Evolutionary conservation across 2,329 filamentous ascomycete species (phyloP).

Genomic region (Trichoderma atrobrunneum): DNA sequence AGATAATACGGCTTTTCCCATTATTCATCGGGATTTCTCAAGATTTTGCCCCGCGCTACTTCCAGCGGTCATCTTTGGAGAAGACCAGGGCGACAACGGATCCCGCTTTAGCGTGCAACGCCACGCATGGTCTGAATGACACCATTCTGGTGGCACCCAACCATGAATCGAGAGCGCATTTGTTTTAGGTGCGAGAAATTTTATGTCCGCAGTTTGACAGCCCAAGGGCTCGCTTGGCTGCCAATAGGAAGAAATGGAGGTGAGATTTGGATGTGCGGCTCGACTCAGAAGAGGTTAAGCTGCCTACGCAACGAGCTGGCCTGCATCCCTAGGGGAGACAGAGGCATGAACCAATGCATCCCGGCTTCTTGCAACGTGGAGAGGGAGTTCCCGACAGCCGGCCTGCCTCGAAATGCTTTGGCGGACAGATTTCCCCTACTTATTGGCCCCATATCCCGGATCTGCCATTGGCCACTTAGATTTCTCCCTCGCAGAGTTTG

Average conservation of each 20-base stretch:
- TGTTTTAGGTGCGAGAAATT: not conserved
- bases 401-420: not conserved
- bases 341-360: constrained; percentile 6
- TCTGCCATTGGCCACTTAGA: constrained; percentile 9
- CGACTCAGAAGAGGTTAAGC: not conserved
- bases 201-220: not conserved
- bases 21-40: not conserved
- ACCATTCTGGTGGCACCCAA: constrained; percentile 19
- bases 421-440: not conserved
- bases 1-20: not conserved
- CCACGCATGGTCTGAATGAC: constrained; percentile 20
- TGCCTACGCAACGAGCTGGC: not conserved
- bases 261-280: not conserved
- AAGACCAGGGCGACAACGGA: not conserved
- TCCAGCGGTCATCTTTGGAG: not conserved
- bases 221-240: not conserved
- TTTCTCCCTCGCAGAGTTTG: not conserved
- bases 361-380: not conserved
- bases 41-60: constrained; percentile 12
- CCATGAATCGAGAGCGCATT: not conserved
- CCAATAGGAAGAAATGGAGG: not conserved
- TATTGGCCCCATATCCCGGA: not conserved
- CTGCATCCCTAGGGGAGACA: not conserved
- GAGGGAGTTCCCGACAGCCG: not conserved
- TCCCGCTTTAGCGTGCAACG: constrained; percentile 14